These are phyloP conservation scores for Fusarium sterilihyphosum DNA, from an alignment of 2,329 filamentous ascomycete species.

Conservation along the genomic window DNA sequence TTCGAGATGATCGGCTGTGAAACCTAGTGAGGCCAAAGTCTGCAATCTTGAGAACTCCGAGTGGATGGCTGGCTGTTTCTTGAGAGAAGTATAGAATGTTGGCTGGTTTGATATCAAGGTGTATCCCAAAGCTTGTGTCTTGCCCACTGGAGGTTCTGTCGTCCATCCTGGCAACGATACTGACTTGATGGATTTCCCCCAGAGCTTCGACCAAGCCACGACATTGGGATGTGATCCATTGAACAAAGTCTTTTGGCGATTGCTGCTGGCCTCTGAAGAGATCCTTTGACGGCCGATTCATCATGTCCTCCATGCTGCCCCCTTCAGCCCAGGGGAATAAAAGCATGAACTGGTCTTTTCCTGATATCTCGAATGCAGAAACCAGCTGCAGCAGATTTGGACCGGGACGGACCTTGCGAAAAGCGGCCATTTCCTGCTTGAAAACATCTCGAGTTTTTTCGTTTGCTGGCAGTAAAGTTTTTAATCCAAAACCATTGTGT, in stretches of 20 bases:
- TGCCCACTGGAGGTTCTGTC: neutral
- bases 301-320: neutral
- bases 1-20: neutral
- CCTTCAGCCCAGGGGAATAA: slow-evolving; percentile 6
- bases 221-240: neutral
- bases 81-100: neutral
- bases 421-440: neutral
- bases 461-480: neutral
- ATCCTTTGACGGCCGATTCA: neutral
- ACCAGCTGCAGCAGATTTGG: neutral
- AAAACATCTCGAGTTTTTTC: neutral
- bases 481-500: neutral
- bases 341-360: neutral
- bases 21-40: slow-evolving; percentile 1
- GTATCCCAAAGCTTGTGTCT: neutral
- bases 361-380: neutral
- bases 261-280: accelerated
- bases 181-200: neutral
- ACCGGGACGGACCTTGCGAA: neutral
- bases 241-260: neutral
- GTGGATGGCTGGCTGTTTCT: accelerated
- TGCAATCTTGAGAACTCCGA: neutral
- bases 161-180: neutral
- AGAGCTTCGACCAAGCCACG: neutral
- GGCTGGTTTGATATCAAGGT: neutral